A percentile compares a stretch with the other conserved stretches of the same genome.
phyloP scores from a whole-genome alignment of 2,329 filamentous ascomycete genomes.

The Exophiala mesophila region DNA sequence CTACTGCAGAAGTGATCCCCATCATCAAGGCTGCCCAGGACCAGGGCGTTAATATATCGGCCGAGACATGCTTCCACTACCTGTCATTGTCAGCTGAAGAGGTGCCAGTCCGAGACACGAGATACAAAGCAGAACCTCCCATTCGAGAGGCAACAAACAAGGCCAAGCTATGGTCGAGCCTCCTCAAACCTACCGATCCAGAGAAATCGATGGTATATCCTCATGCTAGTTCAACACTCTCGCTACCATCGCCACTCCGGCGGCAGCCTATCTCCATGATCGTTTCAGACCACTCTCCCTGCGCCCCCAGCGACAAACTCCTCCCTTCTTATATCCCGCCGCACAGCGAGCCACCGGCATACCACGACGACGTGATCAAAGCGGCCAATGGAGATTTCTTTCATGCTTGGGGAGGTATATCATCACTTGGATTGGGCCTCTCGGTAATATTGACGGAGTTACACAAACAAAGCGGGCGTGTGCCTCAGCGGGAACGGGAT shows the following conservation, averaged over 20 bases:
- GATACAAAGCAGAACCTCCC: slow-evolving; percentile 92
- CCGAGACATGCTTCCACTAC: slow-evolving; percentile 95
- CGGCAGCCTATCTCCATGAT: slow-evolving; percentile 65
- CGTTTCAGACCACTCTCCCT: slow-evolving; percentile 93
- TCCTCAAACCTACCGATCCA: neutral
- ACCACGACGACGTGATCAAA: slow-evolving; percentile 20
- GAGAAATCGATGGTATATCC: slow-evolving; percentile 56
- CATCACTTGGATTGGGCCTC: slow-evolving; percentile 84
- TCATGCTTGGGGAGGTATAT: slow-evolving; percentile 92
- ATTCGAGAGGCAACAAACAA: slow-evolving; percentile 79
- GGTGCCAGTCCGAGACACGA: slow-evolving; percentile 76
- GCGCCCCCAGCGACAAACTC: slow-evolving; percentile 89
- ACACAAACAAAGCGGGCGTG: slow-evolving; percentile 50
- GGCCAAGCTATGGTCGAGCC: slow-evolving; percentile 66
- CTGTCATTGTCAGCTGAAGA: slow-evolving; percentile 77
- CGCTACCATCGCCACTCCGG: neutral
- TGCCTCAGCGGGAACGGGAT: no score
- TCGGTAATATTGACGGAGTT: slow-evolving; percentile 83
- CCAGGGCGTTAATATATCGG: slow-evolving; percentile 76
- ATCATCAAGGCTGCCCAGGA: slow-evolving; percentile 68
- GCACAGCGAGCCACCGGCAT: slow-evolving; percentile 31
- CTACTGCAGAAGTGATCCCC: slow-evolving; percentile 78
- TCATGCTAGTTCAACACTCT: slow-evolving; percentile 62
- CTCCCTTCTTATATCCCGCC: slow-evolving; percentile 65
- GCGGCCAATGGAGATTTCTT: slow-evolving; percentile 70